phyloP scores from a whole-genome alignment of 306 rosid genomes.

The Cotoneaster glaucophyllus region DNA sequence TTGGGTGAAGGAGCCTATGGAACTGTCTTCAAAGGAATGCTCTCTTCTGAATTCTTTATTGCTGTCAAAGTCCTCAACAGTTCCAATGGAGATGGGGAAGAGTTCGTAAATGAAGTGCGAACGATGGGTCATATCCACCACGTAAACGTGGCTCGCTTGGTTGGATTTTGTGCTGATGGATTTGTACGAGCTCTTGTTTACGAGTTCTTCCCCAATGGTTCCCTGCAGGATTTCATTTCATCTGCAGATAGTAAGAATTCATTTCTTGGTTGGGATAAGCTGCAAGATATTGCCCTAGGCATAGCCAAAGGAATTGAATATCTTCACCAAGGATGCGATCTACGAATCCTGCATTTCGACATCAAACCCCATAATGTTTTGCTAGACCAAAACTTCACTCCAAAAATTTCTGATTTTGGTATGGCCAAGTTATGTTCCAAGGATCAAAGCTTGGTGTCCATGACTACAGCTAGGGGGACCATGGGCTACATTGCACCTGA shows the following conservation, averaged over 20 bases:
- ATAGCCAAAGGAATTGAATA: no score
- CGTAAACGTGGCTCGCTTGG: slow-evolving; percentile 30
- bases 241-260: no score
- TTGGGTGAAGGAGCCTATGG: slow-evolving; percentile 36
- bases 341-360: no score
- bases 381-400: slow-evolving; percentile 15
- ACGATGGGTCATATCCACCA: slow-evolving; percentile 35
- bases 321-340: no score
- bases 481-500: slow-evolving; percentile 33
- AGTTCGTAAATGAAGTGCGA: slow-evolving; percentile 1
- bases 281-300: no score
- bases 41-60: slow-evolving; percentile 8
- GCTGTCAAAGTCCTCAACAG: background rate
- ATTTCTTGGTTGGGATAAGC: no score
- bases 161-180: slow-evolving; percentile 39
- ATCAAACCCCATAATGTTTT: no score
- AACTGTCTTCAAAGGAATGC: slow-evolving; percentile 25
- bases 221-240: no score
- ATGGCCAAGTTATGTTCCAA: slow-evolving; percentile 16
- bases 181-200: slow-evolving; percentile 24
- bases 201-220: no score
- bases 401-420: background rate
- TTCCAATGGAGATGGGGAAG: background rate
- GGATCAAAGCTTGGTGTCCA: background rate
- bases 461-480: slow-evolving; percentile 4